Base-by-base conservation (phyloP, 2,329 filamentous ascomycete species). In the Ascochyta koolunga region DNA sequence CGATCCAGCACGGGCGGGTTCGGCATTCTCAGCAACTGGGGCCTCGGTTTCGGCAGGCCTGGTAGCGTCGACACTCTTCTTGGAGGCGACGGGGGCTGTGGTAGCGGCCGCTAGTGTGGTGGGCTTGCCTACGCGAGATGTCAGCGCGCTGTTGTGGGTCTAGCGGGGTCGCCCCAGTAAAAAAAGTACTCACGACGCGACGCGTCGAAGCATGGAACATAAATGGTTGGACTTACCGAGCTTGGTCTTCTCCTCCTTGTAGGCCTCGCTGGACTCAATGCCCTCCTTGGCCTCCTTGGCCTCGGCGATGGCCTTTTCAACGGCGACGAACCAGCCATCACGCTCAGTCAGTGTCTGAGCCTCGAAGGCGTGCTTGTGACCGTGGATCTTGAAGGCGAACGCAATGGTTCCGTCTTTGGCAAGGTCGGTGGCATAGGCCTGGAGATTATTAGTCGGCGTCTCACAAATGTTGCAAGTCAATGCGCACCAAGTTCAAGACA, bases 351-450 rank as follows among this genome's bases (percentile, higher is more conserved):
- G 31, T 69, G 73, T 88, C 68, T 81, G 71, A 53, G 93, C 91
- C 85, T 97, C 93, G 84, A 99, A 96, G 57, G 85, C 85, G 84
- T 97, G 92, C 86, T 96, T 96, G 80, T 96, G 89, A 66, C 89
- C 89, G 78, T 89, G 87, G 73, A 90, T 79, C 74, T 88, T 90
- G 82, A 98, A 89, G 72, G 86, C 82, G 82, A 99, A 96, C 79
- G 95, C 93, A 79, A 85, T 84, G 63, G 84, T 73, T 57, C 91
- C 90, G 59, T 92, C 89, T 76, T 87, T 86, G 75, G 84, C 83
- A 54, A 96, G 83, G 74, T 96, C 91, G 39, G 83, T 80, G 56
- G 86, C 80, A 52, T 90, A 87, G 64, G 84, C 77, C 84, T 88
- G 35, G 8, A 19, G 25, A 50, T 50, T 42, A 79, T 83, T 62